These are phyloP conservation scores for Wallacemonas sp. DNA, from an alignment of 208 protist genomes.

Conservation along the genomic window DNA sequence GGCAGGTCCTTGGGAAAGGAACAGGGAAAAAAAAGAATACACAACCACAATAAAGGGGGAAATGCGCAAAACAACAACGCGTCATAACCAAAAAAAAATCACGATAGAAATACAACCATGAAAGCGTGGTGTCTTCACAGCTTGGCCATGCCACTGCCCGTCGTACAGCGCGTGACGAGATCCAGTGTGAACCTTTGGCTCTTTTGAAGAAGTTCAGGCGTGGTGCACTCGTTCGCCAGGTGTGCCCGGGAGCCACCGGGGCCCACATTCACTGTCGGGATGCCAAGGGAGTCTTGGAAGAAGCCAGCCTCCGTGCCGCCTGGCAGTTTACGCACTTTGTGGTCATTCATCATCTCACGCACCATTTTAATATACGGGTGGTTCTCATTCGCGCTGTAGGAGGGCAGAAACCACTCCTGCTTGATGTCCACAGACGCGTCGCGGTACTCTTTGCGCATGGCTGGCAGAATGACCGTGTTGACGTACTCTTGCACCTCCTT, in stretches of 20 bases:
- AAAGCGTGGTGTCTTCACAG: too few relatives aligned
- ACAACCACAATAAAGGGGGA: too few relatives aligned
- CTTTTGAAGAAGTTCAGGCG: conserved; percentile 14
- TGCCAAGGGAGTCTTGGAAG: conserved; percentile 40
- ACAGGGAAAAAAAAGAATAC: neutral
- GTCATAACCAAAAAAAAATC: too few relatives aligned
- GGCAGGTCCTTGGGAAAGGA: neutral
- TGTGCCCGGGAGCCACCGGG: conserved; percentile 54
- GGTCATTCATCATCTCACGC: conserved; percentile 17
- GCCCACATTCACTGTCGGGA: conserved; percentile 45
- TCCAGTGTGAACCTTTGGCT: conserved; percentile 25
- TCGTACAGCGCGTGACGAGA: conserved; percentile 17
- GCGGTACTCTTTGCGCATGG: conserved; percentile 44
- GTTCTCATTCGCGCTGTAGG: conserved; percentile 35
- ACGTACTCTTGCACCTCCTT: conserved; percentile 29
- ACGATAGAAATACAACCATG: neutral
- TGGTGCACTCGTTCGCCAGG: conserved; percentile 53
- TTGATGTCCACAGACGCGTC: conserved; percentile 24
- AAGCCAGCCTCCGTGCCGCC: conserved; percentile 53
- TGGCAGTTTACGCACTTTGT: conserved; percentile 18
- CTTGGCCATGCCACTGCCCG: conserved; percentile 18
- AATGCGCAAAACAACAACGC: too few relatives aligned
- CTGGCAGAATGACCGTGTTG: conserved; percentile 23
- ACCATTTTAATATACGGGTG: conserved; percentile 29
- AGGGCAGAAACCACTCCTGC: neutral